Evolutionary conservation across 129 eudicot genomes (phyloP), one percentile per base, ranked within the genome.

Genomic region (Chrysanthemum makinoi): DNA sequence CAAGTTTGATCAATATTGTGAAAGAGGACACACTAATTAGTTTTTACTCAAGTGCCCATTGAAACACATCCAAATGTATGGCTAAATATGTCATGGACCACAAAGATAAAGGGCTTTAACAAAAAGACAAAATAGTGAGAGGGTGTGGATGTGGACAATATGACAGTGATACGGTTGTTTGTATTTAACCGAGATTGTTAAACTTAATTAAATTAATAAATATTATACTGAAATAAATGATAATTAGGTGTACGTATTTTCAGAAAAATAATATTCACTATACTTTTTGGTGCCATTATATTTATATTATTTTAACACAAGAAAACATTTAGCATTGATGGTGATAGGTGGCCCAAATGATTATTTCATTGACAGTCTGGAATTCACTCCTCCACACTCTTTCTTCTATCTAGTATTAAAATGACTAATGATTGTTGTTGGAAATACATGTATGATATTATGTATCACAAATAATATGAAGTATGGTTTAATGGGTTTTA

Each of bases 281-380:
- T 56, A 75, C 48, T n/a, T n/a, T 75, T 18, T 10, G 74, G 74
- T 76, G 69, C 2, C 14, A 58, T 26, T 52, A 13, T 26, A 63
- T 35, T 10, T 24, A 3, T 47, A 67, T 48, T 67, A 67, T 48
- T 67, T 58, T 58, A 76, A 50, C 59, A 46, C 61, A 9, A 28
- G 30, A 55, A 54, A 54, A 64, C 72, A 65, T 64, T 19, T 16
- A 54, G 55, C 73, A 65, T 78, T 78, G 82, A 78, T 78, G 77
- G 77, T 4, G 82, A 71, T 71, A 61, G 72, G 73, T n/a, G 56
- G 30, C 66, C 72, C 55, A 62, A 68, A 74, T 75, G 62, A 74
- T 74, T n/a, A n/a, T n/a, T 73, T 74, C 65, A 60, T 62, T 6
- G 75, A 80, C 79, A 80, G 79, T 68, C 83, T 80, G 83, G 67